Evolutionary conservation across 139 green algal species (phyloP), one percentile per base, ranked within the genome.

Genomic region (Chlorella sp.): DNA sequence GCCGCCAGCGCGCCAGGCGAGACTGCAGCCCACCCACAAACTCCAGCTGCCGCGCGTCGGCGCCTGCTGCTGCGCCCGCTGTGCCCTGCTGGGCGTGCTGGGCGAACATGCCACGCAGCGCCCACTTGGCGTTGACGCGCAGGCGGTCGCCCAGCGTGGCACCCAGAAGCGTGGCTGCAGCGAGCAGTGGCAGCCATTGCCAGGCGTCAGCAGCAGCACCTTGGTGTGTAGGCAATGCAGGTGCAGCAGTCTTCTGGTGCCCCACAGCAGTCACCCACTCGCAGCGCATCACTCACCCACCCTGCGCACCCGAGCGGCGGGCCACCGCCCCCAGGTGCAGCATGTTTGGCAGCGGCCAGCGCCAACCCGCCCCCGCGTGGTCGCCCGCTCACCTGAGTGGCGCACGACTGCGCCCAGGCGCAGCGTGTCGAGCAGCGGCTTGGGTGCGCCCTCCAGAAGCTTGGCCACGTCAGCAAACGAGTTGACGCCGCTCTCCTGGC

Each of bases 401-500:
- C 92, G 76, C 6, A 94, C 83, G 7, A 93, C 76, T 26, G 89
- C 83, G 22, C 80, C 76, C 26, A 93, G 89, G 62, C 90, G 86
- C 32, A 96, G 80, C 38, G 91, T 80, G 43, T 95, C 90, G n/a
- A 93, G 83, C 34, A 96, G 75, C 13, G 89, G 75, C 0, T 86
- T 64, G 0, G 92, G 90, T 5, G 90, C 74, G n/a, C 77, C 77
- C 43, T 89, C 68, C 73, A 95, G 87, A 41, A 95, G 80, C 62
- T 87, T 85, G 1, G 82, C 83, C 65, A 95, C 90, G 87, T 95
- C 92, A 16, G 84, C 83, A 58, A 95, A 91, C 0, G 64, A 78
- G 34, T 73, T 79, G 19, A 95, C 85, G 58, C 92, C 92, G 0
- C 86, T 69, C 24, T 85, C 75, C 58, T 88, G 48, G 60, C 90